phyloP scores from a whole-genome alignment of 495 filamentous ascomycete species.

The Rostrohypoxylon terebratum region DNA sequence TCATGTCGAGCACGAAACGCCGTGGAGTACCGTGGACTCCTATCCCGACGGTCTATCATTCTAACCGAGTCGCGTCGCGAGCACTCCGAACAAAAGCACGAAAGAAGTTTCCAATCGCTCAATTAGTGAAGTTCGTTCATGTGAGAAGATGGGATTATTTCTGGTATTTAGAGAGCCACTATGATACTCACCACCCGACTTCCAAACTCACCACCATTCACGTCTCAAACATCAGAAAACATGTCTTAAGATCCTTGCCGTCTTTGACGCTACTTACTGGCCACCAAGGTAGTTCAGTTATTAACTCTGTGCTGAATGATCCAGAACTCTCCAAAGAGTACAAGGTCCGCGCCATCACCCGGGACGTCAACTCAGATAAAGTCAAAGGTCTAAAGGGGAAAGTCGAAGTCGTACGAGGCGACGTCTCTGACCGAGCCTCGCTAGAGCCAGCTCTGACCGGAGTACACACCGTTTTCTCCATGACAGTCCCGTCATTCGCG shows the following conservation, averaged over 20 bases:
- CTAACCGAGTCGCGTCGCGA: background rate
- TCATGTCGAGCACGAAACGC: background rate
- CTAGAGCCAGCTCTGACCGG: slow-evolving; percentile 58
- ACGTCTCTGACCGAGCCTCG: slow-evolving; percentile 52
- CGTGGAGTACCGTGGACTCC: slow-evolving; percentile 1
- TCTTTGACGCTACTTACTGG: slow-evolving; percentile 75
- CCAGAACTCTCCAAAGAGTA: slow-evolving; percentile 61
- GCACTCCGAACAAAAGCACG: background rate
- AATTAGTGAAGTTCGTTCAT: background rate
- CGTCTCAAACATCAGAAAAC: background rate
- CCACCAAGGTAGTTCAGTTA: slow-evolving; percentile 69
- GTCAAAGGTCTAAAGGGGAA: slow-evolving; percentile 54
- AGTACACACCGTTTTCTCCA: slow-evolving; percentile 62
- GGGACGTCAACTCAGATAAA: slow-evolving; percentile 60
- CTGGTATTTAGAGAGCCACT: no score
- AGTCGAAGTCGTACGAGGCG: slow-evolving; percentile 57
- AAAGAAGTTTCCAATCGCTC: background rate
- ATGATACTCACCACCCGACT: background rate
- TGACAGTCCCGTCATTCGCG: slow-evolving; percentile 55
- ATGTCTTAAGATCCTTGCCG: slow-evolving; percentile 64
- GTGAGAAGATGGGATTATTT: background rate
- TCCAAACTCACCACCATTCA: background rate
- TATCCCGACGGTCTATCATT: background rate
- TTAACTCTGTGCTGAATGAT: slow-evolving; percentile 63
- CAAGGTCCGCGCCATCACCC: slow-evolving; percentile 67